Conservation (phyloP, 2,329 filamentous ascomycete species). For the Fonsecaea monophora region DNA sequence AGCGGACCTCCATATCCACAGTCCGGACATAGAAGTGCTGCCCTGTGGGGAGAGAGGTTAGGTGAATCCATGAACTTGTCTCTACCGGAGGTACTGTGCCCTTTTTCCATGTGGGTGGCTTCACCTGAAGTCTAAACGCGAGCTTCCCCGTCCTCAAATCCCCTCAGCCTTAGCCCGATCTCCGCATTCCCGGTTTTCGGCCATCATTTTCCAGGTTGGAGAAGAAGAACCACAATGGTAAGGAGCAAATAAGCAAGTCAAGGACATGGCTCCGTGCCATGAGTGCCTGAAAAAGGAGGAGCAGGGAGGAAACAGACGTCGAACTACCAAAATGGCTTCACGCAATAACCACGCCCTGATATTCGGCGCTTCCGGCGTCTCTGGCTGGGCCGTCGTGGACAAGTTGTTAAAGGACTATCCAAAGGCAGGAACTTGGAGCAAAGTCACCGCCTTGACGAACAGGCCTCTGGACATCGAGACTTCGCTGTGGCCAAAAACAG, state of each 20-base stretch:
- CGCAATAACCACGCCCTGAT: constrained; percentile 45
- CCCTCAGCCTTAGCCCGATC: background rate
- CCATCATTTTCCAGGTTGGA: background rate
- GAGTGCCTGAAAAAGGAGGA: background rate
- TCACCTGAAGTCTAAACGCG: background rate
- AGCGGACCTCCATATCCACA: background rate
- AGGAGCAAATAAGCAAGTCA: background rate
- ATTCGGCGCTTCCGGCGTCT: constrained; percentile 53
- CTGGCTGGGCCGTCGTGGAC: constrained; percentile 53
- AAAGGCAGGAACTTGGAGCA: constrained; percentile 43
- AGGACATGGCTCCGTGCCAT: background rate
- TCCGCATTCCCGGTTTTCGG: background rate
- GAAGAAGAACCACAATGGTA: background rate
- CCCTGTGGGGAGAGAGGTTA: background rate
- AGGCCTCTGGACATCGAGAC: constrained; percentile 46
- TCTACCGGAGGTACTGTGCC: background rate
- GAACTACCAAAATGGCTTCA: constrained; percentile 5
- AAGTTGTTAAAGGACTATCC: constrained; percentile 49
- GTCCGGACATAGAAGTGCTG: background rate
- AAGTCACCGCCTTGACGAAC: constrained; percentile 51
- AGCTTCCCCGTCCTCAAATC: background rate
- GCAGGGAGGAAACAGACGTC: background rate
- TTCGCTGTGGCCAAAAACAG: constrained; percentile 47
- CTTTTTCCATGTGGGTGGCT: background rate
- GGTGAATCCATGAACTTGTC: background rate